These are phyloP conservation scores for Hanseniaspora hatyaiensis DNA, from an alignment of 805 yeast genomes.

Conservation along the genomic window DNA sequence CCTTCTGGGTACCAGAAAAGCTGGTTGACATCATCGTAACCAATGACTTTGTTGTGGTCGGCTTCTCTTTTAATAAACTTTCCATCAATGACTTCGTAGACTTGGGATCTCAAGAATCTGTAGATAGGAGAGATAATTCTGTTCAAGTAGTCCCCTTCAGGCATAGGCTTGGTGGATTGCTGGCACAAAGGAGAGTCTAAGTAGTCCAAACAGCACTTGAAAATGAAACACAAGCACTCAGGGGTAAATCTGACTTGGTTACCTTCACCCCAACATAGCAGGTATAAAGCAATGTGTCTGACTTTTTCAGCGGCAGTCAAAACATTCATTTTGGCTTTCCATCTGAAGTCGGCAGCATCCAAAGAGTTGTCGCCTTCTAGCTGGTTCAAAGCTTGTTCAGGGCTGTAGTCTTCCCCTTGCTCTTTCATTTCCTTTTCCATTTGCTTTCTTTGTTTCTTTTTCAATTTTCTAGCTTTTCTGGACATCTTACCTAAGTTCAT, in stretches of 20 bases:
- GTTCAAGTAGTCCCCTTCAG: conserved; percentile 82
- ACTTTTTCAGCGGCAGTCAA: conserved; percentile 68
- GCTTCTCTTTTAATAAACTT: conserved; percentile 74
- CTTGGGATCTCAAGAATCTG: conserved; percentile 66
- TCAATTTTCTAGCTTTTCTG: conserved; percentile 68
- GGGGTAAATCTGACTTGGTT: conserved; percentile 88
- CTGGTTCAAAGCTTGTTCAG: conserved; percentile 48
- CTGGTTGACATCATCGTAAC: conserved; percentile 98
- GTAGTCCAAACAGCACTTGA: conserved; percentile 89
- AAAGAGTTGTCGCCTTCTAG: conserved; percentile 75
- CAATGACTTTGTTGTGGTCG: conserved; percentile 69
- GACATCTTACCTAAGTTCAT: conserved; percentile 66
- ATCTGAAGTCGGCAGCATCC: conserved; percentile 69
- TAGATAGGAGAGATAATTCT: conserved; percentile 87
- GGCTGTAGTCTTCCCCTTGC: conserved; percentile 46
- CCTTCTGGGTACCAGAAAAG: conserved; percentile 99
- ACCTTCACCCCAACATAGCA: conserved; percentile 81
- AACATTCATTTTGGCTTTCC: conserved; percentile 71
- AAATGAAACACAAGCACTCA: conserved; percentile 84
- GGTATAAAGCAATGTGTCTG: conserved; percentile 63
- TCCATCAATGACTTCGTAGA: conserved; percentile 69
- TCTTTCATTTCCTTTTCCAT: conserved; percentile 55
- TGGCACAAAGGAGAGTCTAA: conserved; percentile 80
- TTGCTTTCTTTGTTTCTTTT: conserved; percentile 69
- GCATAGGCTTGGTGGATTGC: conserved; percentile 70